Percentiles rank a stretch among this genome's conserved stretches.
Evolutionary conservation across 2,329 filamentous ascomycete genomes (phyloP).

Genomic region (Botrytis hyacinthi): DNA sequence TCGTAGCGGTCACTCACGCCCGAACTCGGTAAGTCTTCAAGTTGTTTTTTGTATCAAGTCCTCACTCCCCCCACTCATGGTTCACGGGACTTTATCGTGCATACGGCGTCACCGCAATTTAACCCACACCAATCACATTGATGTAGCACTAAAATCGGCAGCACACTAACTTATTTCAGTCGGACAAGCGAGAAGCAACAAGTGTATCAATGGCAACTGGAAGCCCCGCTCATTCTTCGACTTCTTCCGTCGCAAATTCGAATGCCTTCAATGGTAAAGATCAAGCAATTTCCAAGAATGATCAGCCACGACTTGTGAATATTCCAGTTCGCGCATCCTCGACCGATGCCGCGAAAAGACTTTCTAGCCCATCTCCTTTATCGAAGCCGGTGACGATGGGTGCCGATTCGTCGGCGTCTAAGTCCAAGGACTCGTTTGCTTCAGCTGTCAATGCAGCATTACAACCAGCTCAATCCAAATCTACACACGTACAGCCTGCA

Average conservation of each 20-base stretch:
- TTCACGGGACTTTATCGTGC: conserved; percentile 26
- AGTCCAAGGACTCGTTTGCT: conserved; percentile 45
- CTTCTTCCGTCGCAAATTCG: conserved; percentile 21
- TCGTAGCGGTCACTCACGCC: conserved; percentile 57
- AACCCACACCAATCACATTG: conserved; percentile 36
- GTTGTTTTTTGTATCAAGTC: conserved; percentile 13
- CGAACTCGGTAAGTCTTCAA: conserved; percentile 61
- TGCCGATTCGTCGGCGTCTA: conserved; percentile 47
- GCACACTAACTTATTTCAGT: conserved; percentile 53
- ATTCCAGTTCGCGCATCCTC: conserved; percentile 62
- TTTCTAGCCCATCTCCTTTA: conserved; percentile 67
- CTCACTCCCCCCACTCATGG: conserved; percentile 18
- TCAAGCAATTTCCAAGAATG: conserved; percentile 49
- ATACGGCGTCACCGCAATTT: conserved; percentile 32
- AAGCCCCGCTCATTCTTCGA: conserved; percentile 46
- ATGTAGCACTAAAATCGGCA: conserved; percentile 31
- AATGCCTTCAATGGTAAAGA: conserved; percentile 39
- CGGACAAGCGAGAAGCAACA: conserved; percentile 57
- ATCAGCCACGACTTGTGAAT: conserved; percentile 55
- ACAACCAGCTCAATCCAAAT: conserved; percentile 34
- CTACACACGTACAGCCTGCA: conserved; percentile 37
- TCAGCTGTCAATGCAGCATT: conserved; percentile 40
- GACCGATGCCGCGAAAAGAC: conserved; percentile 59
- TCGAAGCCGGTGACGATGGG: conserved; percentile 68
- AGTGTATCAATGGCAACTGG: conserved; percentile 39